Evolutionary conservation across 768 basidiomycete species (phyloP), one percentile per base, ranked within the genome.

Genomic region (Tubosaeta sp.): DNA sequence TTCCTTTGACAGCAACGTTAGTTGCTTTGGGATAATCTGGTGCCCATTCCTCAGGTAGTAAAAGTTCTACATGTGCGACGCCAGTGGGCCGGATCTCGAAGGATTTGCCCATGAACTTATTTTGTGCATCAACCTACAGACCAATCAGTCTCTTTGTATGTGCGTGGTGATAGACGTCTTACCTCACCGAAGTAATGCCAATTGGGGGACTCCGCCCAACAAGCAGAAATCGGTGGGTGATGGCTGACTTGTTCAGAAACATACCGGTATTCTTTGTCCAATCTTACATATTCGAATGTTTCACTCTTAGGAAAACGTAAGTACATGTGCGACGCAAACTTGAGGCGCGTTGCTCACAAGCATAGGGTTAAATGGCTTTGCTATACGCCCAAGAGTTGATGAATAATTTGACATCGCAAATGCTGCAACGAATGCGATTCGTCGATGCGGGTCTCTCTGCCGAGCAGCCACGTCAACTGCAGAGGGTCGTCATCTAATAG

Each of bases 391-490:
- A 58, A 95, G 90, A 2, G 94, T 98, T 21, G 90, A 92, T 1
- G 90, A 92, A 69, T 98, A 98, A 71, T 97, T 97, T 25, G 90
- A 90, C 92, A 96, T 96, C 3, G 94, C 94, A 67, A 98, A 98
- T 2, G 93, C 94, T 18, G 89, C 92, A 14, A 98, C 92, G 61
- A 84, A 98, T 2, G 93, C 94, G 45, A 96, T 82, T 3, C 94
- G 82, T 48, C 83, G 81, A 40, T 88, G 78, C 1, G 91, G 82
- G 61, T 96, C 90, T 22, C 64, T 64, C 63, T 94, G 89, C 38
- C 73, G 75, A 8, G 81, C 82, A 22, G 94, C 94, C 7, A 88
- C 85, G 59, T 96, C 93, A 61, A 97, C 87, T 91, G 57, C 0
- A 49, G 32, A 32, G 55, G 21, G 51, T n/a, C n/a, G n/a, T n/a